Conservation (phyloP, 495 filamentous ascomycete genomes). For the Lophiotrema nucula region DNA sequence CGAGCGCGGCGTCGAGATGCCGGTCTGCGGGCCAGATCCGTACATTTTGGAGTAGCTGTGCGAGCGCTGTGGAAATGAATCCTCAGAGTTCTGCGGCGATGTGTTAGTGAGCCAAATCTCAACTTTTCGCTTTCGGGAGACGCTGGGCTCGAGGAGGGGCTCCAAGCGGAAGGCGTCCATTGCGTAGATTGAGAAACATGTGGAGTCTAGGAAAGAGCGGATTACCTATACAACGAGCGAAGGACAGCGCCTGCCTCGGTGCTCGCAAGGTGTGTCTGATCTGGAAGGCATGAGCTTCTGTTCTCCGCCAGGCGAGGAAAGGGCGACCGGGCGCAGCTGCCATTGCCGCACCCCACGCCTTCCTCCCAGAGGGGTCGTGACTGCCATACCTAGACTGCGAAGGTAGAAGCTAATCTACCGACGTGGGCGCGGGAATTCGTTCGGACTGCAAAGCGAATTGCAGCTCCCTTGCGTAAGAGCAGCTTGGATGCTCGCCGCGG, state of each 20-base stretch:
- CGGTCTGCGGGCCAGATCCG: slow-evolving; percentile 85
- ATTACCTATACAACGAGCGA: background rate
- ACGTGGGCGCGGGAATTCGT: slow-evolving; percentile 24
- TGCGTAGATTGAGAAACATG: no score
- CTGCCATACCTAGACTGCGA: background rate
- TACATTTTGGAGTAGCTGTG: slow-evolving; percentile 62
- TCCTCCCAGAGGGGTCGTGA: background rate
- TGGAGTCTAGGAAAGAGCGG: background rate
- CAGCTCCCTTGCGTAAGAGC: slow-evolving; percentile 25
- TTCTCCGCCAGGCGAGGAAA: background rate
- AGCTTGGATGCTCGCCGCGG: background rate
- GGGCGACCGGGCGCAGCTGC: background rate
- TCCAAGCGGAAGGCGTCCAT: no score
- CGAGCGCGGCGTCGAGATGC: slow-evolving; percentile 90
- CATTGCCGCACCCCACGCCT: background rate
- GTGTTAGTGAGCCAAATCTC: no score
- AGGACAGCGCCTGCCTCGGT: background rate
- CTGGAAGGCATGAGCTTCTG: background rate
- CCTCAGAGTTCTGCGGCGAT: no score
- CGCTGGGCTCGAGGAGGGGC: no score
- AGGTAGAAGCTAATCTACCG: slow-evolving; percentile 34
- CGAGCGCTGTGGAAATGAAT: no score
- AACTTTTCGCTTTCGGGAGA: no score
- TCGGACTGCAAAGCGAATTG: slow-evolving; percentile 9
- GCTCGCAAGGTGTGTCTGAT: background rate